phyloP scores from a whole-genome alignment of 176 grass and related monocot species.

The Triticum urartu region DNA sequence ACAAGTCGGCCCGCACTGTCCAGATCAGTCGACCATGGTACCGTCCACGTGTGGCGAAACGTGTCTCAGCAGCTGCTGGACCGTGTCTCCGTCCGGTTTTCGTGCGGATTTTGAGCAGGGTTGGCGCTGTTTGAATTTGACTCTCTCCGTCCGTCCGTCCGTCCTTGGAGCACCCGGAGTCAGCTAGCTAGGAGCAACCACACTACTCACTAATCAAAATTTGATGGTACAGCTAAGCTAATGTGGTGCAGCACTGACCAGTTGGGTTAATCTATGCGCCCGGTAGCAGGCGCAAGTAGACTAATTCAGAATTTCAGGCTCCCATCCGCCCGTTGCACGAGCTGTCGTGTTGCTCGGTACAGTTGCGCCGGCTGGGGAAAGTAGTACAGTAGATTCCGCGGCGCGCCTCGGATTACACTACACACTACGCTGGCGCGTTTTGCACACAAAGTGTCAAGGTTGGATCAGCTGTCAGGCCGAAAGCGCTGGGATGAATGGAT shows the following conservation, averaged over 20 bases:
- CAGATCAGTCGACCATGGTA: neutral
- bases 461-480: neutral
- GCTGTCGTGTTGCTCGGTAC: neutral
- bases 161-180: neutral
- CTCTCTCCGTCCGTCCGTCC: neutral
- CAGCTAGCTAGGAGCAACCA: neutral
- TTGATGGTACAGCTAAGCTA: neutral
- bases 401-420: neutral
- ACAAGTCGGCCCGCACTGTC: constrained; percentile 15
- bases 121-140: constrained; percentile 12
- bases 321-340: neutral
- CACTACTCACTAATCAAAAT: neutral
- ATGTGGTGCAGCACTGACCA: neutral
- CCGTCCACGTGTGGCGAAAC: constrained; percentile 1
- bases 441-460: neutral
- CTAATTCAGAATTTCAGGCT: neutral
- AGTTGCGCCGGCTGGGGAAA: constrained; percentile 15
- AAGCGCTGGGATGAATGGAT: neutral
- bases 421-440: neutral
- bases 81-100: neutral
- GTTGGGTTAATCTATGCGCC: neutral
- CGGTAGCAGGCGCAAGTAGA: neutral
- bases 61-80: neutral
- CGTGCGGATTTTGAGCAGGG: neutral
- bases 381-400: constrained; percentile 25